These are phyloP conservation scores for Fallopia convolvulus DNA, from an alignment of 148 eudicot species.

Conservation along the genomic window DNA sequence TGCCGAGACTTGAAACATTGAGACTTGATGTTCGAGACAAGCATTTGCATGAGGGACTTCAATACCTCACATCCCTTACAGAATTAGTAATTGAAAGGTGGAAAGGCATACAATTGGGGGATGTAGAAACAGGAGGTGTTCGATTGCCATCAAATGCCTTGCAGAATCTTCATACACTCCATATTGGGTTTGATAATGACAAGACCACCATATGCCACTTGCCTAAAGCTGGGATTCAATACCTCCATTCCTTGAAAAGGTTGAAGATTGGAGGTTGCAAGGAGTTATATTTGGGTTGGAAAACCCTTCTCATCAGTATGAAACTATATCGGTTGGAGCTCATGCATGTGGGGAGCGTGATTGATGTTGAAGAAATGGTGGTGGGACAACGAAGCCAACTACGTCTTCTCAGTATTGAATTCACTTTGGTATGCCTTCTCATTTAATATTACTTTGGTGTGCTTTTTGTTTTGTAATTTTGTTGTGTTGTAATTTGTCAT, in stretches of 20 bases:
- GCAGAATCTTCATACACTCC: background rate
- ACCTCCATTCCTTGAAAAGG: too few species aligned
- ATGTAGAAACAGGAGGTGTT: background rate
- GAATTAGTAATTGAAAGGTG: background rate
- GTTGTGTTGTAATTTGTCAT: too few species aligned
- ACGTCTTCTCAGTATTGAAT: background rate
- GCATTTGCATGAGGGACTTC: background rate
- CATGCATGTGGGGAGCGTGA: background rate
- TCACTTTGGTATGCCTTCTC: background rate
- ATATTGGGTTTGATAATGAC: too few species aligned
- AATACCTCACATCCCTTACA: background rate
- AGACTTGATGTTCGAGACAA: rapidly evolving
- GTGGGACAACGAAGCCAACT: background rate
- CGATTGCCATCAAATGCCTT: background rate
- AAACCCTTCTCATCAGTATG: background rate
- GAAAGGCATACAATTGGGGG: background rate
- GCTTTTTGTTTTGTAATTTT: too few species aligned
- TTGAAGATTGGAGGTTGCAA: background rate
- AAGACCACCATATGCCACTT: too few species aligned
- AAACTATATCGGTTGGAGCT: background rate
- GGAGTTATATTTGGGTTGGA: background rate
- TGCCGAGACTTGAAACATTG: background rate
- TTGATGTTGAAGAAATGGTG: background rate
- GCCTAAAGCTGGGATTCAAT: background rate
- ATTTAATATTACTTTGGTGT: background rate